A percentile compares a stretch with the other conserved stretches of the same genome.
Evolutionary conservation across 129 eudicot species (phyloP).

Genomic region (Escallonia rubra): DNA sequence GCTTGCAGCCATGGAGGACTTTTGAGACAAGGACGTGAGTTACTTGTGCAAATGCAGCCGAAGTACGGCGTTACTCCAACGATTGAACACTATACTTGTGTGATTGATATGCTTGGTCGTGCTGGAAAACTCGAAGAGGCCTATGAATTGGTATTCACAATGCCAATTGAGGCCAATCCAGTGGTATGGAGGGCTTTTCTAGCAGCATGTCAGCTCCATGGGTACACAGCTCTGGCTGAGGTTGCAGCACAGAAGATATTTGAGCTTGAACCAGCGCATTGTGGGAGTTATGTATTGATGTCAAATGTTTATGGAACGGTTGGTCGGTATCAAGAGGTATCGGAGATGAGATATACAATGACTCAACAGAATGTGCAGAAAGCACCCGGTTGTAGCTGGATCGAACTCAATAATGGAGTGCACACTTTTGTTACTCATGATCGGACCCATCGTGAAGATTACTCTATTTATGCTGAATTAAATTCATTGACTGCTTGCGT

Average conservation of each 20-base stretch:
- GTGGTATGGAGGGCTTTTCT: slow-evolving; percentile 78
- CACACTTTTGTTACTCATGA: slow-evolving; percentile 56
- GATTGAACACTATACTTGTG: slow-evolving; percentile 68
- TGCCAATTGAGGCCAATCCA: slow-evolving; percentile 56
- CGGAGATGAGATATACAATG: slow-evolving; percentile 62
- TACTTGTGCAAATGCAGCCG: slow-evolving; percentile 50
- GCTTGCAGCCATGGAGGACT: slow-evolving; percentile 76
- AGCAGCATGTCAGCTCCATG: slow-evolving; percentile 70
- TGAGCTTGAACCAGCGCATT: slow-evolving; percentile 75
- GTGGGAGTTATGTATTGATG: slow-evolving; percentile 85
- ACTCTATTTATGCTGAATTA: slow-evolving; percentile 39
- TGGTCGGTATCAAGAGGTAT: slow-evolving; percentile 62
- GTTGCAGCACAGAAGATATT: slow-evolving; percentile 50
- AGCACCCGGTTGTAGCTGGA: slow-evolving; percentile 86
- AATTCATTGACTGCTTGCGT: slow-evolving; percentile 36
- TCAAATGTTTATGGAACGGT: slow-evolving; percentile 72
- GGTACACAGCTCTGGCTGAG: slow-evolving; percentile 58
- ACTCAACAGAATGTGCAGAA: slow-evolving; percentile 63
- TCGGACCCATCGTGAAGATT: slow-evolving; percentile 38
- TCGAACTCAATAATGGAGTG: slow-evolving; percentile 51
- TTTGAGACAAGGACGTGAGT: slow-evolving; percentile 42
- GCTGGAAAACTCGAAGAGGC: slow-evolving; percentile 79
- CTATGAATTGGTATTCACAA: slow-evolving; percentile 41
- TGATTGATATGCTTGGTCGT: slow-evolving; percentile 85
- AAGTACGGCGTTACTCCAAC: slow-evolving; percentile 45